Conservation (phyloP, 2,329 filamentous ascomycete genomes). For the Chaetomium olivaceum region DNA sequence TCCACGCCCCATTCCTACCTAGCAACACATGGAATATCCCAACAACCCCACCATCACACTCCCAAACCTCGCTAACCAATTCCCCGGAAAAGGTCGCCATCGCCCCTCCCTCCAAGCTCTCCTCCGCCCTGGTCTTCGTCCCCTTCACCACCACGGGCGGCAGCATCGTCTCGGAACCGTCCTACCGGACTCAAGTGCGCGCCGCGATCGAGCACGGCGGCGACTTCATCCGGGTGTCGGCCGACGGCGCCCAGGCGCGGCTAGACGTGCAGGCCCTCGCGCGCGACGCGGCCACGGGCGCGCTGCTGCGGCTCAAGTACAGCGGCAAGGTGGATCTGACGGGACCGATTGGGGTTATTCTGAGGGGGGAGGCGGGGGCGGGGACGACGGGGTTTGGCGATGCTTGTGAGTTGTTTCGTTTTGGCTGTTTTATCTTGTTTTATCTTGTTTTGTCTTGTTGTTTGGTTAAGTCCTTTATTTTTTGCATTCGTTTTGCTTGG, state of each 20-base stretch:
- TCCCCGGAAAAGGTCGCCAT: constrained; percentile 31
- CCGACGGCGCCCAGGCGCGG: constrained; percentile 40
- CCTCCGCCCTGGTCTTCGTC: constrained; percentile 38
- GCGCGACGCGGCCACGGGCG: constrained; percentile 38
- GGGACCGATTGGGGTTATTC: constrained; percentile 37
- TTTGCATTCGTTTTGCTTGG: background rate
- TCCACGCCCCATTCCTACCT: background rate
- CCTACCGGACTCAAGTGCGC: constrained; percentile 43
- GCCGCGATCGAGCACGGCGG: constrained; percentile 43
- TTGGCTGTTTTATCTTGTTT: background rate
- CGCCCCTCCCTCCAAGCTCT: constrained; percentile 35
- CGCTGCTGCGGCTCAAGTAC: constrained; percentile 41
- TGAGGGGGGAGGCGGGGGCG: constrained; percentile 40
- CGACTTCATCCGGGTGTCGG: constrained; percentile 45
- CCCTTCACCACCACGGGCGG: constrained; percentile 34
- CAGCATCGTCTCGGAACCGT: constrained; percentile 40
- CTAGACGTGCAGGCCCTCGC: constrained; percentile 44
- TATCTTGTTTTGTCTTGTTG: constrained; percentile 23
- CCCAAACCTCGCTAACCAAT: constrained; percentile 5
- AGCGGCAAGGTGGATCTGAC: constrained; percentile 40
- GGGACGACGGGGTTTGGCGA: constrained; percentile 44
- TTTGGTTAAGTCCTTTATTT: too few relatives aligned
- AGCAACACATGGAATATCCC: background rate
- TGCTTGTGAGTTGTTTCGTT: constrained; percentile 37
- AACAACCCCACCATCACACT: background rate